These are phyloP conservation scores for Penicillium cinerascens DNA, from an alignment of 495 filamentous ascomycete species.

Conservation along the genomic window DNA sequence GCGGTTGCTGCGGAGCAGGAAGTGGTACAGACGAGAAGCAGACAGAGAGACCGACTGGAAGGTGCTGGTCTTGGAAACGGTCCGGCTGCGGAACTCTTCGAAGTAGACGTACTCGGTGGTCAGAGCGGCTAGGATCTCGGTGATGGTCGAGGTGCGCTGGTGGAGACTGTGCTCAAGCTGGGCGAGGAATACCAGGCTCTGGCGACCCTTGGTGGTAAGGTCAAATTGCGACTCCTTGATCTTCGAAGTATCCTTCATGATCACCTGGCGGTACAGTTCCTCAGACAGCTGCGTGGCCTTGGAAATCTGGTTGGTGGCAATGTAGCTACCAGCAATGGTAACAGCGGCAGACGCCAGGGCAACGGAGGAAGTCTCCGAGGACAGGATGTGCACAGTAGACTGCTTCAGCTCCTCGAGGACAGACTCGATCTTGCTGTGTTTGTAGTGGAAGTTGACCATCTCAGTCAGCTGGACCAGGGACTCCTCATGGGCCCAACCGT, in stretches of 20 bases:
- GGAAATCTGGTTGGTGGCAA: constrained; percentile 26
- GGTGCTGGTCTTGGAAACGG: constrained; percentile 26
- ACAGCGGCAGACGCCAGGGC: constrained; percentile 27
- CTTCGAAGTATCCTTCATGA: constrained; percentile 26
- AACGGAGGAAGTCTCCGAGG: constrained; percentile 28
- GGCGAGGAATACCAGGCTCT: constrained; percentile 37
- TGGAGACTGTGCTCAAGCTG: constrained; percentile 36
- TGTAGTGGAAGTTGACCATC: constrained; percentile 30
- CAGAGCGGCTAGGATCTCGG: constrained; percentile 34
- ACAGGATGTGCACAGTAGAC: constrained; percentile 29
- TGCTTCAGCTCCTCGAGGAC: constrained; percentile 30
- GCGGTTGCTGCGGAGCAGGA: constrained; percentile 28
- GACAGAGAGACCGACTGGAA: constrained; percentile 25
- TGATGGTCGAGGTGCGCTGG: constrained; percentile 25
- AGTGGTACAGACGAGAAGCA: constrained; percentile 30
- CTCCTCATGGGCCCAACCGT: constrained; percentile 39
- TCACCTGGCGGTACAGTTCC: constrained; percentile 37
- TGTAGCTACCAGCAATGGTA: constrained; percentile 33
- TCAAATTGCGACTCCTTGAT: constrained; percentile 20
- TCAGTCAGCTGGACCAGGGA: constrained; percentile 32
- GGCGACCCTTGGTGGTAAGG: constrained; percentile 28
- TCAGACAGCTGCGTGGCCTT: constrained; percentile 28
- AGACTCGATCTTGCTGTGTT: constrained; percentile 23
- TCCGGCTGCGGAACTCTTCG: constrained; percentile 32
- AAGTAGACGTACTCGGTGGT: constrained; percentile 39